Evolutionary conservation across 2,329 filamentous ascomycete species (phyloP), one percentile per base, ranked within the genome.

Genomic region (Penicillium sclerotigenum): DNA sequence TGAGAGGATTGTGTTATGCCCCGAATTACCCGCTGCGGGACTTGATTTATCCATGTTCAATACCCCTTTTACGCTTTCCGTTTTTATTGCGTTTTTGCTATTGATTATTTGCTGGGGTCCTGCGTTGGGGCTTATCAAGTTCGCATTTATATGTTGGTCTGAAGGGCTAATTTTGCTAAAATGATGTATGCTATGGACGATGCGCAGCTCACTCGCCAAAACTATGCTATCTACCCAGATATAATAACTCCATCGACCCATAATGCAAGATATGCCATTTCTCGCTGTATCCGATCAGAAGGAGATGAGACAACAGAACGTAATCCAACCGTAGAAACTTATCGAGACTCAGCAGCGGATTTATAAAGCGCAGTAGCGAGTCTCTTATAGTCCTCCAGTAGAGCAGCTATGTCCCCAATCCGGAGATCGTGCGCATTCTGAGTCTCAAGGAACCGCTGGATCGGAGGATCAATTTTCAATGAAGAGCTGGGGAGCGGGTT

Each of bases 351-450:
- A 9, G 57, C 49, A 28, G 3, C 10, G 63, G 54, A 18, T 45
- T 86, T 83, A 64, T 84, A 84, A 55, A 92, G 71, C 9, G 83
- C 83, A 28, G 79, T 79, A 0, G 88, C 88, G 45, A 93, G 74
- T 51, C 89, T 79, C 65, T 89, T 83, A 67, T 93, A 93, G 71
- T 93, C 89, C 53, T 84, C 80, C 22, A 93, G 73, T 47, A 93
- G 75, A 54, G 88, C 83, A 24, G 87, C 74, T 18, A 93, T 85
- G 65, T 93, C 90, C n/a, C 85, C 83, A 26, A 93, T 77, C 53
- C 81, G 85, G 28, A 93, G 77, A 45, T 93, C 89, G 0, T 82
- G 82, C 0, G 87, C 86, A 68, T 86, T 86, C 65, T 88, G 80
- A 54, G 88, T 71, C 64, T 90, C 87, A 77, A 92, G 81, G 70